phyloP scores from a whole-genome alignment of 2,329 filamentous ascomycete species.

The Xylariaceae sp. region DNA sequence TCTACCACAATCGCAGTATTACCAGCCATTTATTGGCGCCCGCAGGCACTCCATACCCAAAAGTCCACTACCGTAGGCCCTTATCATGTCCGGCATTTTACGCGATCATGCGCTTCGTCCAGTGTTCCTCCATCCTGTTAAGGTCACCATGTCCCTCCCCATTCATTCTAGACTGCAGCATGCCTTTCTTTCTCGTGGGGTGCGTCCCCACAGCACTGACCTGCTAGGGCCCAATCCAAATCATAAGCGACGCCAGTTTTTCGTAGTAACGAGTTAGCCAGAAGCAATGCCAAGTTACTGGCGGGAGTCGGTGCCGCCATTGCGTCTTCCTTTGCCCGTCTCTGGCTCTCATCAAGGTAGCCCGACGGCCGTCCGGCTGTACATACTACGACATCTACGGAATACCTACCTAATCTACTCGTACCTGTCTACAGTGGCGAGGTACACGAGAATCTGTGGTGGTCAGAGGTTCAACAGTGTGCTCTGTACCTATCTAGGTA shows the following conservation, averaged over 20 bases:
- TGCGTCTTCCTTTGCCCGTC: too few species aligned
- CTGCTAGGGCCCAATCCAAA: background rate
- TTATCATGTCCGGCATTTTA: background rate
- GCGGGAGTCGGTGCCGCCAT: too few species aligned
- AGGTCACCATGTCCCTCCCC: background rate
- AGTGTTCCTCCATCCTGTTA: background rate
- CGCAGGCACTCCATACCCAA: background rate
- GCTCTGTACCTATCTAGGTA: too few species aligned
- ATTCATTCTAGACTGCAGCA: background rate
- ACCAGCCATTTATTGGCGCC: background rate
- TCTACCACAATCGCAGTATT: background rate
- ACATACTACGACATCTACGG: background rate
- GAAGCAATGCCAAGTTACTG: background rate
- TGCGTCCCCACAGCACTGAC: background rate
- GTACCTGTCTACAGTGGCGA: too few species aligned
- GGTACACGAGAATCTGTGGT: too few species aligned
- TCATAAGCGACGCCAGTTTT: background rate
- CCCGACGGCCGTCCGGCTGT: background rate
- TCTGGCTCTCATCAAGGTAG: background rate
- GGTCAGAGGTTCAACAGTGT: too few species aligned
- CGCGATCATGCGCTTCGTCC: background rate
- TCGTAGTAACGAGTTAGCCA: background rate
- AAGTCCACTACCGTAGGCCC: background rate
- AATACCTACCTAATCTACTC: background rate
- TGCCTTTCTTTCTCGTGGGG: background rate